Conservation (phyloP, 1,284 basidiomycete genomes). For the Malassezia furfur region DNA sequence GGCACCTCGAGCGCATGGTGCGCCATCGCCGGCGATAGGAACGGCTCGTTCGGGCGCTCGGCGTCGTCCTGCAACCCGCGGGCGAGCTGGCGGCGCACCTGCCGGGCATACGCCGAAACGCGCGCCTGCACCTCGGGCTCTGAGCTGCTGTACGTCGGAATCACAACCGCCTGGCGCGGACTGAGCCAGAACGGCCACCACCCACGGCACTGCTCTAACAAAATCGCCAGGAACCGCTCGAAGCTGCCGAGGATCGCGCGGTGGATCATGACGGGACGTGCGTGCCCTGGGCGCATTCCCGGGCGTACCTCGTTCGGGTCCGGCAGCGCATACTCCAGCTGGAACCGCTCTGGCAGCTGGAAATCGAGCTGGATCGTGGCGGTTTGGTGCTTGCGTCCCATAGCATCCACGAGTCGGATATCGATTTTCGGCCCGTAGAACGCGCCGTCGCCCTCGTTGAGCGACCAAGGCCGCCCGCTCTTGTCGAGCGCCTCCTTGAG, state of each 20-base stretch:
- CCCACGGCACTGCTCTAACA: conserved; percentile 38
- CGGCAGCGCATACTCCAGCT: conserved; percentile 26
- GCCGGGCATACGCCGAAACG: conserved; percentile 20
- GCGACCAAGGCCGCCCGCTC: conserved; percentile 25
- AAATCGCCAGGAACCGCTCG: conserved; percentile 45
- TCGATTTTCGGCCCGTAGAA: conserved; percentile 49
- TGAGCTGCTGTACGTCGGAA: conserved; percentile 20
- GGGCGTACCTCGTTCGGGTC: conserved; percentile 3
- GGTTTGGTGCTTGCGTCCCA: conserved; percentile 40
- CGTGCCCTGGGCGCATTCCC: conserved; percentile 4
- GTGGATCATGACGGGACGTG: conserved; percentile 44
- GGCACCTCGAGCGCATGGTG: conserved; percentile 6
- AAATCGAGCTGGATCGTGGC: conserved; percentile 48
- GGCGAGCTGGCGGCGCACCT: conserved; percentile 21
- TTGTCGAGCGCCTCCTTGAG: conserved; percentile 29
- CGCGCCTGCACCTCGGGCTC: conserved; percentile 12
- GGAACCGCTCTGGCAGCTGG: conserved; percentile 41
- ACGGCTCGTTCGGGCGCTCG: background rate
- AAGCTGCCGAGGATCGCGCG: conserved; percentile 45
- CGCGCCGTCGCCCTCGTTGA: conserved; percentile 43
- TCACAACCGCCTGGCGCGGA: conserved; percentile 38
- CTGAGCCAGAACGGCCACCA: conserved; percentile 46
- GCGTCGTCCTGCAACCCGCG: conserved; percentile 17
- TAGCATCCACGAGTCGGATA: conserved; percentile 39
- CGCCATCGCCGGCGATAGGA: conserved; percentile 1